Evolutionary conservation across 306 rosid species (phyloP), one percentile per base, ranked within the genome.

Genomic region (Carpinus viminea): DNA sequence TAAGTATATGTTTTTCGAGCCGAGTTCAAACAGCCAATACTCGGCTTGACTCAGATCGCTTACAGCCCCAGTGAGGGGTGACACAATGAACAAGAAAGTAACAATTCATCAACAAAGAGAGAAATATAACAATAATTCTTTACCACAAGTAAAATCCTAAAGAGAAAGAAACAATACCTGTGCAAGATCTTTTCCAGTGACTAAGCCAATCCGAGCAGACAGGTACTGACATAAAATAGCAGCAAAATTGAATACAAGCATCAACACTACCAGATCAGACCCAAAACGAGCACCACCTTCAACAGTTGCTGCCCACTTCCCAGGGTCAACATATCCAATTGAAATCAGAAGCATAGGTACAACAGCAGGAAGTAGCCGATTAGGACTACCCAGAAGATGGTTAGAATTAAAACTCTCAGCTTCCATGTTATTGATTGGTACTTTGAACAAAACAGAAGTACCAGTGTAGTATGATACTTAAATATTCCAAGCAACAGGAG

Each of bases 231-330:
- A 94, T 64, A 92, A 86, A 76, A 92, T 87, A 74, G 98, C 98
- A 71, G 93, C 96, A 72, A 92, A 84, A 81, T 92, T 94, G 86
- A 91, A 92, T 76, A 89, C 75, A 65, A 94, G 89, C 85, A 86
- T 85, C 72, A 92, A 74, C 5, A 80, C 88, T 76, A 82, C 81
- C 78, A 91, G 85, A 82, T 94, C 97, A 81, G 84, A 87, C 79
- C 93, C 98, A 87, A 91, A 91, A 65, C 86, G 89, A 6, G 98
- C 90, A 85, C 98, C 97, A 66, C 93, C 95, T 83, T 94, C 98
- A 78, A 90, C 88, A 59, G 78, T 85, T 12, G 97, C 97, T 1
- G 87, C 90, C 98, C 97, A 94, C 90, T 94, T 94, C 77, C 97
- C 98, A 81, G 98, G 98, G 83, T 94, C 97, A 87, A 92, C 82